A percentile compares a stretch with the other conserved stretches of the same genome.
Evolutionary conservation across 73 alveolate genomes (phyloP).

Genomic region (Symbiodinium pilosum): DNA sequence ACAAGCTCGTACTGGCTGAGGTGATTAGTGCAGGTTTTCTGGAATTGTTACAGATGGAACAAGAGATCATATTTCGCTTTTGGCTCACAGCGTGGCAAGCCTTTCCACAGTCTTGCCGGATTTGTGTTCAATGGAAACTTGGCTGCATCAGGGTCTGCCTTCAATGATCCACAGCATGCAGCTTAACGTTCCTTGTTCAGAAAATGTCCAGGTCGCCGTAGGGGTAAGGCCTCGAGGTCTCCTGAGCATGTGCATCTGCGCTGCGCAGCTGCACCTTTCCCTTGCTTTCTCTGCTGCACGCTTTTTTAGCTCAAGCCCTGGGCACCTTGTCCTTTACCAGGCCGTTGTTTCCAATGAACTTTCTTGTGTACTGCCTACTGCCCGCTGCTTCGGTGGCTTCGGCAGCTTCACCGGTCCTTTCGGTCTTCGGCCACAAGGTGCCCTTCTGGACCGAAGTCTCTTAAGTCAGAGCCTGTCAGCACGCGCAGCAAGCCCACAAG

Average conservation of each 20-base stretch:
- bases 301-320: background rate
- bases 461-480: too few species aligned
- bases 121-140: background rate
- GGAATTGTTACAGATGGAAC: too few species aligned
- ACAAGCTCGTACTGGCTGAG: too few species aligned
- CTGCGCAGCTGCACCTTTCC: too few species aligned
- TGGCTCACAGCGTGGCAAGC: background rate
- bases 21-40: too few species aligned
- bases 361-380: background rate
- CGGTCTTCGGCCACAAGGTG: slow-evolving; percentile 91
- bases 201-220: too few species aligned
- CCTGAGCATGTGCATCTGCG: too few species aligned
- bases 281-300: background rate
- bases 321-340: background rate
- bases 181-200: too few species aligned
- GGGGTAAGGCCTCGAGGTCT: too few species aligned
- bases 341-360: background rate
- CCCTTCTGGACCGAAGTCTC: background rate
- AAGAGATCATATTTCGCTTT: too few species aligned
- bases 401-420: background rate
- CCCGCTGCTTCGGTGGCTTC: background rate
- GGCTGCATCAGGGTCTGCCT: background rate
- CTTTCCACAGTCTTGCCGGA: background rate
- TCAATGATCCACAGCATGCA: background rate
- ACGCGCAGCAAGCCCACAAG: too few species aligned